Evolutionary conservation across 129 eudicot species (phyloP), one percentile per base, ranked within the genome.

Genomic region (Apium graveolens): DNA sequence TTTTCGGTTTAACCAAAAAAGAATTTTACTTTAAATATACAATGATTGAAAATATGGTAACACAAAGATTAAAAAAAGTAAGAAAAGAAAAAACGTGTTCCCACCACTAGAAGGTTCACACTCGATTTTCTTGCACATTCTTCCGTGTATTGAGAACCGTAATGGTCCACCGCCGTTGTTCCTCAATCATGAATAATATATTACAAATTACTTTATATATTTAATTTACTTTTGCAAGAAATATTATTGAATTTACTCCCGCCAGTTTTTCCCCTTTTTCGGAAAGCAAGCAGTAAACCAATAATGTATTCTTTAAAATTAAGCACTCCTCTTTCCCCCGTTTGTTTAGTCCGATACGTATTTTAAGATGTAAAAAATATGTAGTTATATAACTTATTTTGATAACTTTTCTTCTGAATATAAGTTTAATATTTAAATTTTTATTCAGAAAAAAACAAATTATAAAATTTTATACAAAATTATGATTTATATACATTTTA

Each of bases 81-180:
- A 24, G 5, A n/a, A 57, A 60, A 60, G 34, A n/a, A 3, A n/a
- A 60, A 26, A n/a, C 37, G 68, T n/a, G 75, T 66, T 68, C 81
- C 81, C 65, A 9, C 75, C 31, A 14, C 24, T 65, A 10, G 34
- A 26, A 32, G 41, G 35, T 41, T 70, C 32, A 38, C 75, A 70
- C 75, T 16, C 48, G 24, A 18, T 70, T 70, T 70, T 31, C 32
- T 57, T 57, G 65, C 65, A 57, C 65, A 55, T 55, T 55, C 35
- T 43, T 45, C 75, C 81, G 66, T 46, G 81, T 68, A 44, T 78
- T 31, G 81, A 72, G 76, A 78, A 78, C 65, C 24, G 81, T 62
- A 24, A 60, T 68, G 53, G 73, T 41, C 75, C 81, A 57, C 66
- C 66, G 81, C 81, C 81, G 80, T 39, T 60, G 66, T 62, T 78